phyloP scores from a whole-genome alignment of 805 yeast genomes.

The Cyberlindnera amylophila region DNA sequence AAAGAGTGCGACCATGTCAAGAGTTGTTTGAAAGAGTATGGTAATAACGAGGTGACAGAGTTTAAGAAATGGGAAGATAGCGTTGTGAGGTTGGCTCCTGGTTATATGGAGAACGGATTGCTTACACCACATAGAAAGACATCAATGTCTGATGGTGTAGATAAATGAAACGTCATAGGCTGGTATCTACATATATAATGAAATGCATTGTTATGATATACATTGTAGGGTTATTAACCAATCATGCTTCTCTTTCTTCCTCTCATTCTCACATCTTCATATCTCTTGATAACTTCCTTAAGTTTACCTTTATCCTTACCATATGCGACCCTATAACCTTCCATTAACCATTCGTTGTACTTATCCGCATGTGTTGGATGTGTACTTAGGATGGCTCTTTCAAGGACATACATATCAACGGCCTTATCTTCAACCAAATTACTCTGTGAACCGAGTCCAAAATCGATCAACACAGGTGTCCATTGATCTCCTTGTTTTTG shows the following conservation, averaged over 20 bases:
- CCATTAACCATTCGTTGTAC: conserved; percentile 67
- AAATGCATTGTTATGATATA: too few relatives aligned
- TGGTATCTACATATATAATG: too few relatives aligned
- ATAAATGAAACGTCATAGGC: neutral
- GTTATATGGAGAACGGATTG: conserved; percentile 32
- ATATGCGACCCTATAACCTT: conserved; percentile 56
- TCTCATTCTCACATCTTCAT: conserved; percentile 82
- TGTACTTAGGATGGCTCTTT: conserved; percentile 86
- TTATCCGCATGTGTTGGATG: conserved; percentile 69
- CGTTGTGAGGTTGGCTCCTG: conserved; percentile 36
- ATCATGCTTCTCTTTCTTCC: conserved; percentile 95
- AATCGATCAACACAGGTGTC: conserved; percentile 74
- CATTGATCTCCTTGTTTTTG: conserved; percentile 15
- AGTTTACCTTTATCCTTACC: conserved; percentile 35
- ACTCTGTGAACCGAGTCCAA: conserved; percentile 82
- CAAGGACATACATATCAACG: conserved; percentile 93
- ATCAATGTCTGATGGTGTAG: neutral
- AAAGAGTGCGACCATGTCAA: conserved; percentile 31
- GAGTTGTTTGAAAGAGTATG: conserved; percentile 24
- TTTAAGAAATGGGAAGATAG: conserved; percentile 33
- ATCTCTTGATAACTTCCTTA: conserved; percentile 55
- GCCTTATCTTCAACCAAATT: conserved; percentile 86
- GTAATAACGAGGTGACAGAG: conserved; percentile 22
- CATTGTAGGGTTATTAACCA: too few relatives aligned
- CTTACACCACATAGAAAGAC: conserved; percentile 20